Percentiles rank a stretch among this genome's conserved stretches.
Evolutionary conservation across 805 yeast species (phyloP).

Genomic region (Yamadazyma paraphyllophila): DNA sequence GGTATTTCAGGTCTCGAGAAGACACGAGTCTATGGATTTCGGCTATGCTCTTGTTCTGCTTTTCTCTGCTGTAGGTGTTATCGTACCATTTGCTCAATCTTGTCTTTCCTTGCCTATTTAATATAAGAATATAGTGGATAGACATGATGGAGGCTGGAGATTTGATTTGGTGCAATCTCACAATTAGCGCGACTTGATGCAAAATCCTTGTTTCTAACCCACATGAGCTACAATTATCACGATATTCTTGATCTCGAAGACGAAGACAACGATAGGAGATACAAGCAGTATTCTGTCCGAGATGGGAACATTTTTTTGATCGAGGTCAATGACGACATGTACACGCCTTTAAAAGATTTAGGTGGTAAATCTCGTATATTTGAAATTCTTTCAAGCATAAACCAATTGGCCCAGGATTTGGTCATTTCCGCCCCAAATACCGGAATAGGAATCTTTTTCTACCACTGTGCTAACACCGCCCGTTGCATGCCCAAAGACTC

Average conservation of each 20-base stretch:
- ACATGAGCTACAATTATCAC: constrained; percentile 3
- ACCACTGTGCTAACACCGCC: constrained; percentile 43
- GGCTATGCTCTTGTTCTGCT: constrained; percentile 40
- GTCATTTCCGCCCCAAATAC: constrained; percentile 65
- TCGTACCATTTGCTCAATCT: constrained; percentile 79
- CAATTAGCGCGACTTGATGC: not conserved
- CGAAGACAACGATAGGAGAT: constrained; percentile 14
- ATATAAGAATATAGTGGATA: constrained; percentile 73
- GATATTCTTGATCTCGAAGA: not conserved
- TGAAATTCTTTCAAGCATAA: constrained; percentile 55
- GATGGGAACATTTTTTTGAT: constrained; percentile 66
- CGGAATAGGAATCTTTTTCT: constrained; percentile 71
- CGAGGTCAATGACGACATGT: constrained; percentile 53
- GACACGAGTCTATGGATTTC: constrained; percentile 80
- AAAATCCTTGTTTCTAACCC: not conserved
- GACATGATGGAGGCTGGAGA: constrained; percentile 48
- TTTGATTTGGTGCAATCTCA: not conserved
- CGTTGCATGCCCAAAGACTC: constrained; percentile 26
- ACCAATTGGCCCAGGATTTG: constrained; percentile 62
- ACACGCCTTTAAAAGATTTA: constrained; percentile 34
- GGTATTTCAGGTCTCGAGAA: constrained; percentile 79
- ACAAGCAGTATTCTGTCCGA: constrained; percentile 47
- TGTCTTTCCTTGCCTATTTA: constrained; percentile 92
- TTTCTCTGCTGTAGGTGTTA: constrained; percentile 26
- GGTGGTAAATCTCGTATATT: constrained; percentile 42